These are phyloP conservation scores for Wakefieldia striispora DNA, from an alignment of 768 basidiomycete genomes.

Conservation along the genomic window DNA sequence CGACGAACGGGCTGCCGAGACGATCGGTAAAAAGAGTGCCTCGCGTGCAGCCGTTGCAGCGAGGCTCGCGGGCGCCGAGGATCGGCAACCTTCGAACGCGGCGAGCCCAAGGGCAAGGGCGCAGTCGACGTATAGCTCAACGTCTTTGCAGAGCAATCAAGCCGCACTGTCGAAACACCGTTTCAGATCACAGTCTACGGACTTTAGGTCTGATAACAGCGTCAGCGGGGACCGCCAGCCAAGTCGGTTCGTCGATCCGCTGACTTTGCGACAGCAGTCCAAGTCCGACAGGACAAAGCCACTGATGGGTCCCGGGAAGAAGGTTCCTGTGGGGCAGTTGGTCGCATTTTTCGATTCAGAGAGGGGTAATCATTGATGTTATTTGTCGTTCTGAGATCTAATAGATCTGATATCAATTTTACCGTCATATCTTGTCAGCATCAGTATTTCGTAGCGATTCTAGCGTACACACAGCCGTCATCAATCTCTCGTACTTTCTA, in stretches of 20 bases:
- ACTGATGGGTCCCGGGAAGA: constrained; percentile 41
- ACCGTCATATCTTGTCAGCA: background rate
- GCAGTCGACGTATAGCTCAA: constrained; percentile 55
- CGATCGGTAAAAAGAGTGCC: constrained; percentile 54
- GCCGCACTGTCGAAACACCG: constrained; percentile 25
- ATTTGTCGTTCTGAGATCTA: background rate
- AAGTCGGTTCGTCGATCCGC: constrained; percentile 72
- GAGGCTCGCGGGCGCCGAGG: constrained; percentile 32
- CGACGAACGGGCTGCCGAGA: constrained; percentile 37
- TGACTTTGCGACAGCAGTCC: constrained; percentile 66
- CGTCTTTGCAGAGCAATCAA: constrained; percentile 31
- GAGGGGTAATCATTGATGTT: constrained; percentile 6
- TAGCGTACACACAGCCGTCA: no score
- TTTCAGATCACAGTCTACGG: constrained; percentile 40
- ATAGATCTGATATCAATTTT: background rate
- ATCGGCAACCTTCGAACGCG: constrained; percentile 2
- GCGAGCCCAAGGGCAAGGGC: constrained; percentile 43
- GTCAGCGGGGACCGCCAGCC: constrained; percentile 10
- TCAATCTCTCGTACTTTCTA: no score
- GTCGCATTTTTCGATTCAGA: constrained; percentile 79
- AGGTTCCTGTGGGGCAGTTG: constrained; percentile 72
- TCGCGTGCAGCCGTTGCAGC: constrained; percentile 33
- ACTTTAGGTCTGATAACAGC: constrained; percentile 25
- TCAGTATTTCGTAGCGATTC: no score
- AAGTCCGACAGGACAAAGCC: constrained; percentile 39